Evolutionary conservation across 192 early-diverging fungal species (phyloP).

Genomic region (Rhizoclosmatium globosum): DNA sequence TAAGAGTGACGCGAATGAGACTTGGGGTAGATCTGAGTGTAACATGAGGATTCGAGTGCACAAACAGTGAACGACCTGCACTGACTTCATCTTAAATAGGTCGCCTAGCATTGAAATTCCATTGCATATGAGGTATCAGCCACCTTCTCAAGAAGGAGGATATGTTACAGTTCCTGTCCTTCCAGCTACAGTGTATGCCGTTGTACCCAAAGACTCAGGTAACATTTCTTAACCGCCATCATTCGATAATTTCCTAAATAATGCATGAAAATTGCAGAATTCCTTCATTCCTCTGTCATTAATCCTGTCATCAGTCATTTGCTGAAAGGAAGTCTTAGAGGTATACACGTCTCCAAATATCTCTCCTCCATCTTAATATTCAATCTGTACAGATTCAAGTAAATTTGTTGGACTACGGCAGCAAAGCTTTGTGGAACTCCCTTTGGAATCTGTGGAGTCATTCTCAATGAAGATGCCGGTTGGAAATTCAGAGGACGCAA

Average conservation of each 20-base stretch:
- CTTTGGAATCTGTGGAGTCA: background rate
- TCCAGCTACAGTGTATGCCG: background rate
- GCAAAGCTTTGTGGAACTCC: background rate
- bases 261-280: no score
- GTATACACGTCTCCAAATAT: no score
- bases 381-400: no score
- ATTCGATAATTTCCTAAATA: no score
- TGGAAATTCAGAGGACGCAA: background rate
- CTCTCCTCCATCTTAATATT: no score
- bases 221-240: background rate
- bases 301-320: no score
- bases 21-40: background rate
- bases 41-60: background rate
- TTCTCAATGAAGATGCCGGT: background rate
- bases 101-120: background rate
- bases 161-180: slow-evolving; percentile 16
- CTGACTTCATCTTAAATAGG: background rate
- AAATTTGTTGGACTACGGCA: background rate
- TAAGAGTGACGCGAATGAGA: background rate
- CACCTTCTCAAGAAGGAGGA: background rate
- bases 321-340: no score
- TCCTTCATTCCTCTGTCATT: no score
- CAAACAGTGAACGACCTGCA: background rate
- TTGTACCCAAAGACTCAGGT: background rate
- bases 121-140: slow-evolving; percentile 28